phyloP scores from a whole-genome alignment of 352 stramenopile species.

The Lagenidium sp. region DNA sequence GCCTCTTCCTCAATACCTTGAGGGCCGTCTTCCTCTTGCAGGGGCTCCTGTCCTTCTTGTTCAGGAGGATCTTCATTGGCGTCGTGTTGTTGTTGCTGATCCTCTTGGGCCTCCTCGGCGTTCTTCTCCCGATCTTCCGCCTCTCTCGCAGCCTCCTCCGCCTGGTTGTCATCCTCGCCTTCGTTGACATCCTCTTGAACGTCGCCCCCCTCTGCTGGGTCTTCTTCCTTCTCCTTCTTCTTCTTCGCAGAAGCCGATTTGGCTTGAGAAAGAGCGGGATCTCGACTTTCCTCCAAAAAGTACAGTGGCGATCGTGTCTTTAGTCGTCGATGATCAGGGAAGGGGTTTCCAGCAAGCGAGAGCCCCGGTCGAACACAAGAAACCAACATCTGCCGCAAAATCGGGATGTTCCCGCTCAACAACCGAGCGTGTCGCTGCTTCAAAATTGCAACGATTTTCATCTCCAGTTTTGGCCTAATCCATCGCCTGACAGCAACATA shows the following conservation, averaged over 20 bases:
- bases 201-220: background rate
- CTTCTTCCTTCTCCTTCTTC: too few species aligned
- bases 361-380: slow-evolving; percentile 12
- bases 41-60: too few species aligned
- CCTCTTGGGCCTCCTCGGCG: background rate
- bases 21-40: slow-evolving; percentile 5
- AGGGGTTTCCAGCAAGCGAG: slow-evolving; percentile 24
- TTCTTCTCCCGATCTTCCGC: slow-evolving; percentile 1
- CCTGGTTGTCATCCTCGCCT: background rate
- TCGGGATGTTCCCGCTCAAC: slow-evolving; percentile 25
- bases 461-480: slow-evolving; percentile 32
- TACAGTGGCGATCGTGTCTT: slow-evolving; percentile 22
- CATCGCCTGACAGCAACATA: slow-evolving; percentile 34
- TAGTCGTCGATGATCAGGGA: slow-evolving; percentile 18
- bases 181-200: background rate
- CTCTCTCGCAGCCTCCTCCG: background rate
- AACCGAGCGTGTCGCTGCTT: slow-evolving; percentile 33
- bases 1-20: background rate
- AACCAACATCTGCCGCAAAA: slow-evolving; percentile 12
- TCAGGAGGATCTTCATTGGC: slow-evolving; percentile 1
- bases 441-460: slow-evolving; percentile 31
- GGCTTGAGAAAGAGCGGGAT: too few species aligned
- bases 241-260: too few species aligned
- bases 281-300: slow-evolving; percentile 26
- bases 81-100: slow-evolving; percentile 8